These are phyloP conservation scores for Candida verbasci DNA, from an alignment of 805 yeast species.

Conservation along the genomic window DNA sequence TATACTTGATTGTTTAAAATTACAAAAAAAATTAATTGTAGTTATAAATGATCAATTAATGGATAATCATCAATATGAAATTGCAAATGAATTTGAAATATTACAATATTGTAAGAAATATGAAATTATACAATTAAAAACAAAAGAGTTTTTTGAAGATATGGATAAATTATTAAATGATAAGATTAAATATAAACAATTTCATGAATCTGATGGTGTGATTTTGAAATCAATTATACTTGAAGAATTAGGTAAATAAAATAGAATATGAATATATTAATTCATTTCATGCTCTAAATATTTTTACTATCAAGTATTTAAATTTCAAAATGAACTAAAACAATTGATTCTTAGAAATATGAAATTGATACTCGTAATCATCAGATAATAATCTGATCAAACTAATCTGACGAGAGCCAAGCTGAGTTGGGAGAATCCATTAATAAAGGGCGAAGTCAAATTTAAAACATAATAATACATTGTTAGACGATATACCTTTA, in stretches of 20 bases:
- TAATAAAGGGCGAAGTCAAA: no score
- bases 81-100: conserved; percentile 40
- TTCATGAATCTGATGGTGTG: conserved; percentile 4
- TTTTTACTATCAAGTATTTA: no score
- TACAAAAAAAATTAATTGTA: conserved; percentile 55
- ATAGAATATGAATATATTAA: neutral
- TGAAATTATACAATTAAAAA: conserved; percentile 2
- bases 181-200: conserved; percentile 3
- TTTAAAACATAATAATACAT: no score
- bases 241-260: conserved; percentile 7
- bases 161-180: conserved; percentile 4
- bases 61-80: conserved; percentile 83
- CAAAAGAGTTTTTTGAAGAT: neutral
- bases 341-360: no score
- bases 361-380: no score
- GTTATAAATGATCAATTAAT: conserved; percentile 69
- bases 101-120: conserved; percentile 8
- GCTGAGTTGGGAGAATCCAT: no score
- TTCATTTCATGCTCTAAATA: no score
- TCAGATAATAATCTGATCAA: no score
- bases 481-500: no score
- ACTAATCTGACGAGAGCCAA: no score
- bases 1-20: conserved; percentile 69
- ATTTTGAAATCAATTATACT: conserved; percentile 7
- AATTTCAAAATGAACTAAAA: no score